Base-by-base conservation (phyloP, 805 yeast species). In the Saccharomycopsis amapae region DNA sequence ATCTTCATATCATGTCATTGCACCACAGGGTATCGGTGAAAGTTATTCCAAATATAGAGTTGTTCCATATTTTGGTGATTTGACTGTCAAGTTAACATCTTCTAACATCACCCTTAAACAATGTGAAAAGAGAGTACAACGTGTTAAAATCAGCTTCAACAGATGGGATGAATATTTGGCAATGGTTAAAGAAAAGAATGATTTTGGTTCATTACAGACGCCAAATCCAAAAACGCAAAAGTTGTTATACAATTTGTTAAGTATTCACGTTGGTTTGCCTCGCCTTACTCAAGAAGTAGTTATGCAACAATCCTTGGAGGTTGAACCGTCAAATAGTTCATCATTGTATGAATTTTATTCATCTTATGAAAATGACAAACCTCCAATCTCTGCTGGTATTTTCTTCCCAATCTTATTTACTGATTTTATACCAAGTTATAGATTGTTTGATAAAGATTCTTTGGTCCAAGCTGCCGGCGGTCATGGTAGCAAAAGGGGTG, bases 11-110 rank as follows among this genome's bases (percentile, higher is more conserved):
- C 84, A 81, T 64, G 78, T 88, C 24, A 73, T 86, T 68, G 89
- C 94, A 7, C 87, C 96, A 3, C 85, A 90, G 55, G 93, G 94
- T 9, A 71, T 90, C 53, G 96, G 96, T 32, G 74, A 75, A 46
- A 67, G 75, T 1, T 87, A 83, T 55, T 75, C 90, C 0, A 85
- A 85, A 56, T 79, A 78, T 41, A 76, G 78, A 45, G 94, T 85
- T 10, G 79, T 90, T 38, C 96, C 97, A 1, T 89, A 80, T 58
- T 89, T 86, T 65, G 97, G 96, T 9, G 97, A 89, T 59, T 68
- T 89, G 53, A 68, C 78, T 7, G 77, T 87, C 15, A 72, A 68
- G 50, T 55, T 59, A 34, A 58, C 57, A 5, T 36, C 36, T 4
- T n/a, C 42, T 17, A 45, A 44, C 30, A 42, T 40, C 15, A 66